phyloP scores from a whole-genome alignment of 805 yeast species.

The Candida dendrica region DNA sequence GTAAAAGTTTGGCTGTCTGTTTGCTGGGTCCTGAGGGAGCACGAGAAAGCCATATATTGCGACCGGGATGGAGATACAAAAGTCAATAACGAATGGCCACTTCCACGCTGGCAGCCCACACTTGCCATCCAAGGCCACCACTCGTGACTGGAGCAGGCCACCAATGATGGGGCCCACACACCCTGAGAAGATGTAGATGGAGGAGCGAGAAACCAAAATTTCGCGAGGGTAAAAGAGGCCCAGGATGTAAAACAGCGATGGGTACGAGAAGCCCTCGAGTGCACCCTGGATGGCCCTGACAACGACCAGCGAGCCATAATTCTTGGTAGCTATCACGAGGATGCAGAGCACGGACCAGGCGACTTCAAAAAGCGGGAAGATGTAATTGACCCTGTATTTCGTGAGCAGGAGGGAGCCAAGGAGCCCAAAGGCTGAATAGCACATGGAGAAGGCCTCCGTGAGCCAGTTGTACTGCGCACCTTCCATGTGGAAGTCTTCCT shows the following conservation, averaged over 20 bases:
- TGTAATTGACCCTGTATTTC: background rate
- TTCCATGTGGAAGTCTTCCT: conserved; percentile 42
- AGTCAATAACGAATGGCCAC: conserved; percentile 46
- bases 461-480: conserved; percentile 37
- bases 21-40: conserved; percentile 35
- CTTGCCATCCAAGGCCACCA: conserved; percentile 30
- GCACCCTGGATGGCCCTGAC: background rate
- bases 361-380: background rate
- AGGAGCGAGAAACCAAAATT: conserved; percentile 10
- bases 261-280: conserved; percentile 12
- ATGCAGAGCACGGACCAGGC: background rate
- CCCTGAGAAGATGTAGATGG: conserved; percentile 10
- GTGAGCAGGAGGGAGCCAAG: background rate
- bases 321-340: background rate
- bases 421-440: background rate
- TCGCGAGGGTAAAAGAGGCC: conserved; percentile 9
- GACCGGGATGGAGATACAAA: conserved; percentile 39
- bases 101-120: conserved; percentile 40
- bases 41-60: conserved; percentile 41
- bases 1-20: conserved; percentile 10
- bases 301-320: background rate
- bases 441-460: background rate
- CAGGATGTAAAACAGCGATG: conserved; percentile 10
- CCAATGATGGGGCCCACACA: conserved; percentile 9
- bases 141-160: conserved; percentile 39